Evolutionary conservation across 2,329 filamentous ascomycete species (phyloP).

Genomic region (Phialophora tarda): DNA sequence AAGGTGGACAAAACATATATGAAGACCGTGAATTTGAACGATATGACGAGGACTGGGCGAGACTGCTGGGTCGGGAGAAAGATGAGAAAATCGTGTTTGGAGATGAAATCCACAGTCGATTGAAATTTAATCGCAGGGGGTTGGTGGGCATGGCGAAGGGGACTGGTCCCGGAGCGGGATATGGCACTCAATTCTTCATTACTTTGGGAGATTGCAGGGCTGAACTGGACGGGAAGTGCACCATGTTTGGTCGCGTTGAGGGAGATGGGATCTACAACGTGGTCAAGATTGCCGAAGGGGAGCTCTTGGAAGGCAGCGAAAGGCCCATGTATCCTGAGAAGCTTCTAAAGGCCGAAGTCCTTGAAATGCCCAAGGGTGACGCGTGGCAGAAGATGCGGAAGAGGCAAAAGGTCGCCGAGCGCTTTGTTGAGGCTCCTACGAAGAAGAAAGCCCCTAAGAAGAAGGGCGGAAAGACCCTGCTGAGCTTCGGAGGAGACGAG

Average conservation of each 20-base stretch:
- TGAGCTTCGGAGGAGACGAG: conserved; percentile 56
- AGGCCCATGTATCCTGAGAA: conserved; percentile 84
- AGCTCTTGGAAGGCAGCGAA: conserved; percentile 78
- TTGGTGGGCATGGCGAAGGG: conserved; percentile 93
- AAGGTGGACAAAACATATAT: conserved; percentile 87
- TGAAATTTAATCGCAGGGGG: conserved; percentile 91
- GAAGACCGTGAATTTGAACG: conserved; percentile 65
- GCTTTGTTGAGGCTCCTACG: conserved; percentile 38
- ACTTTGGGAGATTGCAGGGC: conserved; percentile 80
- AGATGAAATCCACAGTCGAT: conserved; percentile 88
- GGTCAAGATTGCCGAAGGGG: conserved; percentile 88
- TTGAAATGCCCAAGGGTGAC: conserved; percentile 54
- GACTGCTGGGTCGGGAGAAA: conserved; percentile 57
- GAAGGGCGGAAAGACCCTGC: conserved; percentile 51
- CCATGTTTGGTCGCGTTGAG: conserved; percentile 87
- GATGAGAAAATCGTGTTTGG: conserved; percentile 70
- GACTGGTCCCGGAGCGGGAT: conserved; percentile 63
- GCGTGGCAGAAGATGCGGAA: conserved; percentile 46
- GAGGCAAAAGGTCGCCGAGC: conserved; percentile 46
- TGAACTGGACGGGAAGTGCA: conserved; percentile 88
- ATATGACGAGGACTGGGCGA: conserved; percentile 57
- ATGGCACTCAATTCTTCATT: conserved; percentile 97
- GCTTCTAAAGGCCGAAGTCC: conserved; percentile 60
- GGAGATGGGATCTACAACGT: conserved; percentile 97
- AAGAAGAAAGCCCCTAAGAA: conserved; percentile 48